Evolutionary conservation across 1,284 basidiomycete species (phyloP).

Genomic region (Pseudozyma sp.): DNA sequence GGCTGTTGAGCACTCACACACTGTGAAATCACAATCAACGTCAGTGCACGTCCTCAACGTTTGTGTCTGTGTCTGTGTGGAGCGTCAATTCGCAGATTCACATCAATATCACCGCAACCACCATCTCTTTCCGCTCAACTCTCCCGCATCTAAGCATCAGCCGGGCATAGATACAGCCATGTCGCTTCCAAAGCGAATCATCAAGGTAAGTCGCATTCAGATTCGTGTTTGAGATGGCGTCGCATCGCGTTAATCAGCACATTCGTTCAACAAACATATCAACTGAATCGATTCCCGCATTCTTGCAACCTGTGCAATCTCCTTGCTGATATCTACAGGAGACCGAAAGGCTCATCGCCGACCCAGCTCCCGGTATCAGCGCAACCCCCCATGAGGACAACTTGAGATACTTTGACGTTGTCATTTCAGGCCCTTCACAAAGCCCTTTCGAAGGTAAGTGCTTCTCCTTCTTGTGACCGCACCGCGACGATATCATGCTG

Average conservation of each 20-base stretch:
- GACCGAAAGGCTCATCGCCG: constrained; percentile 93
- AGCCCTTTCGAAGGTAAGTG: constrained; percentile 82
- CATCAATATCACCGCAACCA: neutral
- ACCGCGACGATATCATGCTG: neutral
- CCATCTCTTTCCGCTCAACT: neutral
- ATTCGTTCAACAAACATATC: too few species aligned
- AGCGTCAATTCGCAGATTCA: neutral
- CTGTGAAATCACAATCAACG: too few species aligned
- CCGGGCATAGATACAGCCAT: constrained; percentile 24
- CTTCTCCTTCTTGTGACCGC: neutral
- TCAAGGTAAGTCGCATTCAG: constrained; percentile 68
- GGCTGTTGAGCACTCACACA: too few species aligned
- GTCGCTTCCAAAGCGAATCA: constrained; percentile 68
- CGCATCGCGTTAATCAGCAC: neutral
- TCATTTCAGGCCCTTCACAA: constrained; percentile 90
- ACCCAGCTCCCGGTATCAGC: constrained; percentile 94
- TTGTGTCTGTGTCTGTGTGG: neutral
- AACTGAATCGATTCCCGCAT: neutral
- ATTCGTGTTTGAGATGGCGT: neutral
- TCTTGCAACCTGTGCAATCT: neutral
- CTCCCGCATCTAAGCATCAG: neutral
- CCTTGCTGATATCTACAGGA: constrained; percentile 75
- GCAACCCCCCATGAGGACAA: constrained; percentile 97
- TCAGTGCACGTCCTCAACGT: too few species aligned
- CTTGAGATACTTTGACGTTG: constrained; percentile 97